Percentiles rank a stretch among this genome's conserved stretches.
phyloP scores from a whole-genome alignment of 768 basidiomycete genomes.

The Pseudohyphozyma bogoriensis region DNA sequence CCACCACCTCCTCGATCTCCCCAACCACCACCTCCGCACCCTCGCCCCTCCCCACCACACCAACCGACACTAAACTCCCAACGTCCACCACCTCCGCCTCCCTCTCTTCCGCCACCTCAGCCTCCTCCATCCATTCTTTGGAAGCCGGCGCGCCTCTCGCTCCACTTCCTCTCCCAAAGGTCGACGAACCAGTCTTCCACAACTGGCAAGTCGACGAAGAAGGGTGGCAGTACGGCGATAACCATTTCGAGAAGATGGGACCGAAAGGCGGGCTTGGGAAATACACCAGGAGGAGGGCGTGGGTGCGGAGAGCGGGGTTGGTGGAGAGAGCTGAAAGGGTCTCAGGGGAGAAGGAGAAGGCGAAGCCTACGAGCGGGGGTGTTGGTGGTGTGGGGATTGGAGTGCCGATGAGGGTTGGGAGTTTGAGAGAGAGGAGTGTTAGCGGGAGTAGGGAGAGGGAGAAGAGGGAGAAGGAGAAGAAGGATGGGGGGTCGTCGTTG shows the following conservation, averaged over 20 bases:
- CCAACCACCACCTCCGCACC: neutral
- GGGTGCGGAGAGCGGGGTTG: slow-evolving; percentile 32
- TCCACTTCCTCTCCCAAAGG: no score
- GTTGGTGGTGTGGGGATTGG: neutral
- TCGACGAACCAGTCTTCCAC: neutral
- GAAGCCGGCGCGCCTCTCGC: neutral
- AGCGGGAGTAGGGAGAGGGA: neutral
- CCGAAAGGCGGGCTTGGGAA: slow-evolving; percentile 41
- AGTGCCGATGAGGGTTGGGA: neutral
- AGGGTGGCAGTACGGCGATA: slow-evolving; percentile 44
- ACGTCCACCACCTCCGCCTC: neutral
- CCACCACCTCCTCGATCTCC: slow-evolving; percentile 12
- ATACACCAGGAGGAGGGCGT: slow-evolving; percentile 31
- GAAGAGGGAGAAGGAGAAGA: neutral
- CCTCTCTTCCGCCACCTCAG: neutral
- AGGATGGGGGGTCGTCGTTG: neutral
- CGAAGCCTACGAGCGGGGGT: neutral
- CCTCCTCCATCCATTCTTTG: neutral
- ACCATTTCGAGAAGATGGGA: slow-evolving; percentile 42
- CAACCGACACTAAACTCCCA: no score
- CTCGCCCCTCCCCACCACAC: neutral
- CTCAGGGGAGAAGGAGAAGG: neutral
- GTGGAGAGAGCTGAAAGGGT: slow-evolving; percentile 29
- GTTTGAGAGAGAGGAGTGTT: neutral
- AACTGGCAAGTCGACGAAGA: slow-evolving; percentile 36